phyloP scores from a whole-genome alignment of 805 yeast species.

The Candida quercuum region DNA sequence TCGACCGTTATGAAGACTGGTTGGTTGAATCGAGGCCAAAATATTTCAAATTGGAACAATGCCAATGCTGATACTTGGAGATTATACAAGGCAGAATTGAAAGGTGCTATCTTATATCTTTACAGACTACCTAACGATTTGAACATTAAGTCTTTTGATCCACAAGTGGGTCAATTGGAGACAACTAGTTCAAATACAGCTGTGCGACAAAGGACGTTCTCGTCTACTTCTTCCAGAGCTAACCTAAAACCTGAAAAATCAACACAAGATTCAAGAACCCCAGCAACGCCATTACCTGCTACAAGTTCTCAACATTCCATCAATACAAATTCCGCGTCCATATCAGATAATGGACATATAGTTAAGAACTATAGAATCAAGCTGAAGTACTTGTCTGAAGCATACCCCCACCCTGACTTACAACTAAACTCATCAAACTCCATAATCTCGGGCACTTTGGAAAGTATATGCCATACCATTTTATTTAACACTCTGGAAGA shows the following conservation, averaged over 20 bases:
- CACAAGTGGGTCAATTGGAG: conserved; percentile 6
- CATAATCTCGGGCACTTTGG: conserved; percentile 51
- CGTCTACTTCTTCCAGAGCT: conserved; percentile 18
- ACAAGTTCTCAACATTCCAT: background rate
- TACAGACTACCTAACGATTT: conserved; percentile 52
- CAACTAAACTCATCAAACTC: conserved; percentile 43
- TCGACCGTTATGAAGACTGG: conserved; percentile 41
- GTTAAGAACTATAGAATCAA: conserved; percentile 11
- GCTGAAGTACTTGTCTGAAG: conserved; percentile 33
- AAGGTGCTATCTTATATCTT: conserved; percentile 59
- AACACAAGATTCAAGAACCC: conserved; percentile 7
- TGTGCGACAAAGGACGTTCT: conserved; percentile 24
- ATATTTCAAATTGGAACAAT: conserved; percentile 20
- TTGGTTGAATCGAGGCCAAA: conserved; percentile 52
- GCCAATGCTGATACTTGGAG: conserved; percentile 27
- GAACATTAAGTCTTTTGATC: conserved; percentile 38
- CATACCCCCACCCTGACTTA: conserved; percentile 60
- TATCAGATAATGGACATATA: no score
- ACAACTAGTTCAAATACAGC: background rate
- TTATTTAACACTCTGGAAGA: conserved; percentile 45
- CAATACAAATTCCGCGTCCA: conserved; percentile 1
- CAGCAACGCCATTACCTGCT: conserved; percentile 4
- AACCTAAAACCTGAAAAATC: conserved; percentile 10
- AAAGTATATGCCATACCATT: conserved; percentile 72
- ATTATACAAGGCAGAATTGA: conserved; percentile 59